Base-by-base conservation (phyloP, 495 filamentous ascomycete species). In the Aspergillus affinis region DNA sequence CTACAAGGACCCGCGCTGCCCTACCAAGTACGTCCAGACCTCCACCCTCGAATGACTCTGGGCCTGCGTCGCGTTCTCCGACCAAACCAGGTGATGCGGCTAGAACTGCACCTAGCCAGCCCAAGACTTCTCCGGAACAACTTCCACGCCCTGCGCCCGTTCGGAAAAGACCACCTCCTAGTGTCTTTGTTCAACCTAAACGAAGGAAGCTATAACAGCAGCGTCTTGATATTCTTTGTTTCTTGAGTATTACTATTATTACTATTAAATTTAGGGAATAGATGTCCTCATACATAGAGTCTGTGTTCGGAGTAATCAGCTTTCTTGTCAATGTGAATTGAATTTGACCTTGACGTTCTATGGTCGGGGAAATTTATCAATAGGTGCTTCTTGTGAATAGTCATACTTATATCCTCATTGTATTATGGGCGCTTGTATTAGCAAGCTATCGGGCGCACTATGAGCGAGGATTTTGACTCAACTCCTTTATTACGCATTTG, bases 181-280 rank as follows among this genome's bases (percentile, higher is more conserved):
- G 65, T 58, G 61, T 78, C 2, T 78, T 80, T 61, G 75, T 78
- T 46, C 76, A 72, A 20, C 72, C 73, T 9, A 78, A 76, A 59
- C 73, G 71, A 18, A 74, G 66, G 52, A 73, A 66, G 8, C 45
- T 71, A 27, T 59, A 48, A 23, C 65, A 47, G 12, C 2, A 15
- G 0, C 6, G 4, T 56, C 18, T 6, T 55, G 15, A 45, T n/a
- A 48, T 5, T 41, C 7, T 12, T 71, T 52, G 64, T 48, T 15
- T 32, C 9, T 46, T 30, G 2, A 27, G 51, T 23, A 19, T 59
- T 56, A 49, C 27, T 54, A 20, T 32, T 26, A 41, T 47, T 48
- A 56, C 6, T 9, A 27, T 47, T 20, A n/a, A 50, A 54, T 54
- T 41, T 4, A 26, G 23, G 23, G 23, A 55, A 53, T 48, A 52